Base-by-base conservation (phyloP, 345 rosid genomes). In the Draba incana region DNA sequence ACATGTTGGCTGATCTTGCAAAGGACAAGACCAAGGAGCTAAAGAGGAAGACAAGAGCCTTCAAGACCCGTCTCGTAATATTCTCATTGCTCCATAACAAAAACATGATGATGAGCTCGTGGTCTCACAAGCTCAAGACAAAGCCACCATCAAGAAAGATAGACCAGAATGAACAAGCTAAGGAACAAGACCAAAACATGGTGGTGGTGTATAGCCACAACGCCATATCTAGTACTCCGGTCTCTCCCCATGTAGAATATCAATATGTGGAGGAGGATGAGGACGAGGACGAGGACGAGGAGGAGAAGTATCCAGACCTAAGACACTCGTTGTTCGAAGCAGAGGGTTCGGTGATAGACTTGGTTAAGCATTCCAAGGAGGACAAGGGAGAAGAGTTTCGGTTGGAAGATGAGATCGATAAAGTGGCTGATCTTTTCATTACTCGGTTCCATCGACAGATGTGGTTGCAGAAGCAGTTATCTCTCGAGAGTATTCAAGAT, bases 391-490 rank as follows among this genome's bases (percentile, higher is more conserved):
- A 82, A 66, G 90, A 83, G 74, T 92, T 92, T 78, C 81, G 54
- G 38, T 70, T 92, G 64, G 96, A 92, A 75, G 95, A 87, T 30
- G 98, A 92, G 81, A 89, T 92, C 13, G 95, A 92, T 77, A 78
- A 47, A 23, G 86, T 81, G 10, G 96, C 96, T 0, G 98, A 89
- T 10, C 79, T 92, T 82, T 92, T 84, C 72, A 92, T 92, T 10
- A 74, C 41, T 44, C 79, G 88, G 46, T 89, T 92, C 60, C 89
- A 89, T 51, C 66, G 80, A 3, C 91, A 89, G 81, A 80, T 87
- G 66, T 76, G 82, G 89, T 43, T 92, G 69, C 98, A 92, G 87
- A 92, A 84, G 76, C 95, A 87, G 24, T 80, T 70, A 2, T 92
- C 94, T 50, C 46, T 75, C 2, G 78, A 63, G 43, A 55, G 15